Percentiles rank a stretch among this genome's conserved stretches.
phyloP scores from a whole-genome alignment of 805 yeast species.

The Zygoascus biomembranicola region DNA sequence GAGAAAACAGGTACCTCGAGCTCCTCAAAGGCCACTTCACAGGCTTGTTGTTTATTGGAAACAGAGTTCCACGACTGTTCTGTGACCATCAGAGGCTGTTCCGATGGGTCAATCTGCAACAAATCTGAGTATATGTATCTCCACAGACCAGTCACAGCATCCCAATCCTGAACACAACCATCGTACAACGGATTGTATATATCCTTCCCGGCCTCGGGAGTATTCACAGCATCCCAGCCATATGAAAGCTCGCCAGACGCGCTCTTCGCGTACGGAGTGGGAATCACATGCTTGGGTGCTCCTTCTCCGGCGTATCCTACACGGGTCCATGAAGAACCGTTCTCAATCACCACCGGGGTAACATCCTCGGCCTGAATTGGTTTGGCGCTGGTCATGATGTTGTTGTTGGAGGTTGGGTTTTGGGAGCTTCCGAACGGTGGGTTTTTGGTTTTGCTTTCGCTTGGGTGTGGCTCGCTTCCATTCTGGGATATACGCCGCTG shows the following conservation, averaged over 20 bases:
- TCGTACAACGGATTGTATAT: slow-evolving; percentile 28
- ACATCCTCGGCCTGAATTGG: slow-evolving; percentile 53
- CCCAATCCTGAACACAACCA: slow-evolving; percentile 46
- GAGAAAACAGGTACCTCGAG: slow-evolving; percentile 71
- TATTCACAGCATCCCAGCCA: slow-evolving; percentile 38
- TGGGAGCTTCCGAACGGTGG: not conserved
- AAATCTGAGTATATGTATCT: slow-evolving; percentile 45
- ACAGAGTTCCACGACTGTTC: slow-evolving; percentile 66
- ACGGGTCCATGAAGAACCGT: slow-evolving; percentile 76
- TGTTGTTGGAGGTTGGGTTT: not conserved
- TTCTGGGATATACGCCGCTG: not conserved
- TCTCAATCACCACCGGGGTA: slow-evolving; percentile 82
- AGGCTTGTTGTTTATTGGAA: slow-evolving; percentile 46
- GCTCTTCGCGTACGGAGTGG: slow-evolving; percentile 50
- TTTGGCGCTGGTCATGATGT: slow-evolving; percentile 12
- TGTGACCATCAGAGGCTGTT: slow-evolving; percentile 55
- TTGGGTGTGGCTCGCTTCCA: not conserved
- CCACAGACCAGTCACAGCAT: slow-evolving; percentile 61
- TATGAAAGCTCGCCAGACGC: slow-evolving; percentile 21
- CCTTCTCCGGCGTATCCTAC: slow-evolving; percentile 92
- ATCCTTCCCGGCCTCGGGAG: slow-evolving; percentile 27
- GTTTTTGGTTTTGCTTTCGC: not conserved
- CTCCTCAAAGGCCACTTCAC: slow-evolving; percentile 68
- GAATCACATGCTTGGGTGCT: slow-evolving; percentile 63
- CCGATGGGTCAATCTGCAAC: slow-evolving; percentile 46